Base-by-base conservation (phyloP, 805 yeast species). In the Ogataea populi-albae region DNA sequence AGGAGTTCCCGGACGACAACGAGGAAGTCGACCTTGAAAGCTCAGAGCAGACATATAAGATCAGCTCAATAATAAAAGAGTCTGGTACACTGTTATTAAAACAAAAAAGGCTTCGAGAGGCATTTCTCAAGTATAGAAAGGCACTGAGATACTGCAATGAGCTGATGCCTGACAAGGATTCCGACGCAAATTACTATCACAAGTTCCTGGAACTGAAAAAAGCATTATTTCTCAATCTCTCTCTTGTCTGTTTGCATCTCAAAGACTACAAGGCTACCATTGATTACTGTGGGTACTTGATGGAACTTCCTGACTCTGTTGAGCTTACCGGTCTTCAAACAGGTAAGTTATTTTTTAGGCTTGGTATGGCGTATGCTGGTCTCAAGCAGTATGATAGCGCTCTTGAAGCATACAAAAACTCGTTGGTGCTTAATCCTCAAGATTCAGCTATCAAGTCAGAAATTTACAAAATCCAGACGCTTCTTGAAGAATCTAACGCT, bases 1-100 rank as follows among this genome's bases (percentile, higher is more conserved):
- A 84, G 58, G 93, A 84, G 55, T 76, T 68, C 47, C 94, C 93
- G 0, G 88, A 79, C 41, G 94, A 85, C 55, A 86, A 83, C 47
- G 63, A 53, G 3, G 75, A 81, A 32, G 79, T 82, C 14, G 75
- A 80, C 34, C 66, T 78, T 6, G 54, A 50, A n/a, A 59, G 62
- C 11, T 44, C 54, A 1, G 68, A 64, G 34, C 63, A 66, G 16
- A 79, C 81, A 0, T 75, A 54, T 38, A 61, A 61, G 7, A 86
- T 81, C 0, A 57, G 79, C 0, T 47, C 43, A 7, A 73, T 58
- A 11, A 83, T 85, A 34, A 85, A 85, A 47, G 78, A 75, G 21
- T 75, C 88, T 16, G 94, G 86, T 1, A 69, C 81, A 0, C 47
- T 71, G 7, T 47, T 85, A 4, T 77, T 78, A 49, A 81, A 81